Conservation (phyloP, 164 flowering plant species). For the Warburgia ugandensis region DNA sequence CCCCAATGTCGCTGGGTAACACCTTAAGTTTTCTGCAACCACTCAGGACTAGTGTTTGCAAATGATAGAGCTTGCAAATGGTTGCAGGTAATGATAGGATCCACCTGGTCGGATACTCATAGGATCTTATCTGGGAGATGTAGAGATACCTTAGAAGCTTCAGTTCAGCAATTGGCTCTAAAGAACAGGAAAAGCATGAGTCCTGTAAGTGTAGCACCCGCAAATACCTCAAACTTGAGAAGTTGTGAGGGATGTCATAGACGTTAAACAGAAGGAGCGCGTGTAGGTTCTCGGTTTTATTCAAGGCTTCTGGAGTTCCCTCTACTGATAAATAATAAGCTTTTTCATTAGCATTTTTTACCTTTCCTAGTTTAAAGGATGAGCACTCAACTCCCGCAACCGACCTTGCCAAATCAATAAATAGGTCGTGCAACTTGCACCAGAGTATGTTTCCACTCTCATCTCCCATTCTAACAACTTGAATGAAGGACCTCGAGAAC, state of each 20-base stretch:
- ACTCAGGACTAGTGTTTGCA: constrained; percentile 9
- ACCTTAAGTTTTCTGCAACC: not conserved
- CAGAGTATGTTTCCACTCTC: too few species aligned
- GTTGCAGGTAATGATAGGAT: constrained; percentile 3
- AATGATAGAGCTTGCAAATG: not conserved
- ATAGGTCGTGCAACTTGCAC: constrained; percentile 4
- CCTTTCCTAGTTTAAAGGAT: not conserved
- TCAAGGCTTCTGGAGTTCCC: too few species aligned
- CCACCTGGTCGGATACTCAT: too few species aligned
- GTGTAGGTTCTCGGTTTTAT: too few species aligned
- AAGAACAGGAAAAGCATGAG: too few species aligned
- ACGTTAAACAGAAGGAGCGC: too few species aligned
- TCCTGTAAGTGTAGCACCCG: constrained; percentile 19
- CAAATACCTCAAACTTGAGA: constrained; percentile 2
- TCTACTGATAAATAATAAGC: not conserved
- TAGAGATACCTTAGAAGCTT: constrained; percentile 13
- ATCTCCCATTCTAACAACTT: too few species aligned
- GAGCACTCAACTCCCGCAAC: not conserved
- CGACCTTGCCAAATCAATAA: not conserved
- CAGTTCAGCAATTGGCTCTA: constrained; percentile 11
- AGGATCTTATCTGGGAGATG: constrained; percentile 3
- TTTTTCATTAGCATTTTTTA: not conserved
- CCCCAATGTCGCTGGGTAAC: constrained; percentile 4
- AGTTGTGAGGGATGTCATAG: too few species aligned
- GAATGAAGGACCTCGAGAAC: not conserved